Evolutionary conservation across 257 asterid genomes (phyloP).

Genomic region (Solanum neorickii): DNA sequence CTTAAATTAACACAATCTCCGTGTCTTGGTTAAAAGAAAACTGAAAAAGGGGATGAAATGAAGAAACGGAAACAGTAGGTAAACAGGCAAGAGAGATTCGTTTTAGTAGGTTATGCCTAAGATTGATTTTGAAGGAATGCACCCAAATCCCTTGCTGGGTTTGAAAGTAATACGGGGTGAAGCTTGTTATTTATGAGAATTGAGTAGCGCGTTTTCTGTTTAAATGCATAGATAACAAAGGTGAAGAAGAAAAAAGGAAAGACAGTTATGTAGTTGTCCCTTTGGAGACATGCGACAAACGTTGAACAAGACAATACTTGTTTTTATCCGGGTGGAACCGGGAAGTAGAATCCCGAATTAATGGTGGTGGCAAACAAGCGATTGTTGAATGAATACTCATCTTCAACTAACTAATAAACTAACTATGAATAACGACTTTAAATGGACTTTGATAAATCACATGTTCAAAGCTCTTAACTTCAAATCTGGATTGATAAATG

Average conservation of each 20-base stretch:
- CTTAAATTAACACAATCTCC: slow-evolving; percentile 21
- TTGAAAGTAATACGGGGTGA: neutral
- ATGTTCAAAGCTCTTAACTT: neutral
- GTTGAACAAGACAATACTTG: neutral
- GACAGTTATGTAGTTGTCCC: neutral
- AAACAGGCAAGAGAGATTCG: neutral
- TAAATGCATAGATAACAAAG: neutral
- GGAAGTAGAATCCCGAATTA: neutral
- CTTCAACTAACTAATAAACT: neutral
- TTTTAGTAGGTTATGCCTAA: neutral
- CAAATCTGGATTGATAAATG: neutral
- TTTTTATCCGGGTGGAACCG: neutral
- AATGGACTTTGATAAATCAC: neutral
- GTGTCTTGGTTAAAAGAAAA: neutral
- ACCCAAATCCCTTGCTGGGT: neutral
- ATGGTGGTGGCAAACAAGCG: neutral
- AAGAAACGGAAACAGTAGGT: neutral
- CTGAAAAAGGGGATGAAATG: neutral
- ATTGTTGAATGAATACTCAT: neutral
- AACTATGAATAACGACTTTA: neutral
- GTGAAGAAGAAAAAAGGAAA: neutral
- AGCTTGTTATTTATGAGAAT: neutral
- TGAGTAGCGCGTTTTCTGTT: neutral
- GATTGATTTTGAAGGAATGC: neutral
- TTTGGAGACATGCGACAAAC: neutral